These are phyloP conservation scores for Exophiala viscosa DNA, from an alignment of 2,329 filamentous ascomycete genomes.

Conservation along the genomic window DNA sequence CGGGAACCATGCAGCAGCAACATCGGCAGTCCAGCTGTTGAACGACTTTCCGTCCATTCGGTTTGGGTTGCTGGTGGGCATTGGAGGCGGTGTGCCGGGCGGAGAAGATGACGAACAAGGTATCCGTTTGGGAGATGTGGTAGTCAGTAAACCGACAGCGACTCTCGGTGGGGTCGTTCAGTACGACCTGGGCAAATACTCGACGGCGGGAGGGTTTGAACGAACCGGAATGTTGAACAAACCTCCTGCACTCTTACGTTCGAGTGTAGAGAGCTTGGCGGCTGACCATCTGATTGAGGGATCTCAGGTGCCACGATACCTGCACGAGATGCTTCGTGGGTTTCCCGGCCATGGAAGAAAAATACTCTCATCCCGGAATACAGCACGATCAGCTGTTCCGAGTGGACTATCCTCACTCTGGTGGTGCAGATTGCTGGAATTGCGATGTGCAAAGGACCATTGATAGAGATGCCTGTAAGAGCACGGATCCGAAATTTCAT, in stretches of 20 bases:
- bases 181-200: slow-evolving; percentile 23
- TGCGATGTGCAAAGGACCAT: not conserved
- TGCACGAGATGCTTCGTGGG: not conserved
- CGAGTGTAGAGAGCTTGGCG: slow-evolving; percentile 17
- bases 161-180: slow-evolving; percentile 28
- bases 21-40: slow-evolving; percentile 21
- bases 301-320: not conserved
- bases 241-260: slow-evolving; percentile 19
- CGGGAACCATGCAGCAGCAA: slow-evolving; percentile 25
- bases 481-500: slow-evolving; percentile 19
- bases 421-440: not conserved
- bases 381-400: slow-evolving; percentile 10
- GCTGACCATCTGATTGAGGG: slow-evolving; percentile 7
- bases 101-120: slow-evolving; percentile 11
- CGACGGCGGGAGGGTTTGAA: not conserved
- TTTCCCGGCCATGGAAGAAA: slow-evolving; percentile 1
- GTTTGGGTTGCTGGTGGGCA: slow-evolving; percentile 31
- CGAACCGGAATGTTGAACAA: slow-evolving; percentile 15
- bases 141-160: slow-evolving; percentile 28
- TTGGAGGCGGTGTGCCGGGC: slow-evolving; percentile 29
- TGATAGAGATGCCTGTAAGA: not conserved
- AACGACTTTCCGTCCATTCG: slow-evolving; percentile 26
- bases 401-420: slow-evolving; percentile 1
- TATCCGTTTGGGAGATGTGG: slow-evolving; percentile 30
- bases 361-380: slow-evolving; percentile 4